A percentile compares a stretch with the other conserved stretches of the same genome.
phyloP scores from a whole-genome alignment of 2,329 filamentous ascomycete genomes.

The Cytospora paraplurivora region DNA sequence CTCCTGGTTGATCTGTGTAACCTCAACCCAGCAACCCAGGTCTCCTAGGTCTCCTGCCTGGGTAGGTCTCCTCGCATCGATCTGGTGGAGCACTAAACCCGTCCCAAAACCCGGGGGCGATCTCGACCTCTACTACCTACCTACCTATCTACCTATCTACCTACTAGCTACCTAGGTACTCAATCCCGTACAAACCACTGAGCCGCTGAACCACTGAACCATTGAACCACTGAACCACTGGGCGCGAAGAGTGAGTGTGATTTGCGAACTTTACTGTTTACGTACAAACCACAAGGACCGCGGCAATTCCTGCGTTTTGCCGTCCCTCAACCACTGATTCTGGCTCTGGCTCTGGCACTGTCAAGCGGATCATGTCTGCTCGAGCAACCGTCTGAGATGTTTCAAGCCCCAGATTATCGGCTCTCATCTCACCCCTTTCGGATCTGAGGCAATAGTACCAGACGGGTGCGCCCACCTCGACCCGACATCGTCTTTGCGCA shows the following conservation, averaged over 20 bases:
- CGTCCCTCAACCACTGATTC: too few relatives aligned
- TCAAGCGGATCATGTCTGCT: background rate
- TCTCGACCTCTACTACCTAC: background rate
- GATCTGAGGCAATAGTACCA: background rate
- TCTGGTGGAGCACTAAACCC: conserved; percentile 3
- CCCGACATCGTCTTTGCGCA: background rate
- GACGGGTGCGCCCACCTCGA: conserved; percentile 1
- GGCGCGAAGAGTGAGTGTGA: background rate
- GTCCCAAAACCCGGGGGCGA: background rate
- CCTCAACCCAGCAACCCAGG: background rate
- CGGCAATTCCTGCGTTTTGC: background rate
- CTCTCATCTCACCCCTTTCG: background rate
- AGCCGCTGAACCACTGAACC: too few relatives aligned
- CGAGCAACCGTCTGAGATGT: background rate
- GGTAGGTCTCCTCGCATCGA: background rate
- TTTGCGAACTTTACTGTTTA: background rate
- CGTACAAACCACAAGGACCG: background rate
- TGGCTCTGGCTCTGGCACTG: too few relatives aligned
- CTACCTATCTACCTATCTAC: too few relatives aligned
- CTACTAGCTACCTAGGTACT: too few relatives aligned
- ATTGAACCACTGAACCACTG: too few relatives aligned
- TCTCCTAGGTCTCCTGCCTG: background rate
- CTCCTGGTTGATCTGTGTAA: background rate
- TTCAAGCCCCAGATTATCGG: background rate
- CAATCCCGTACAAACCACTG: background rate